phyloP scores from a whole-genome alignment of 1,139 yeast genomes.

The Kodamaea fungicola region DNA sequence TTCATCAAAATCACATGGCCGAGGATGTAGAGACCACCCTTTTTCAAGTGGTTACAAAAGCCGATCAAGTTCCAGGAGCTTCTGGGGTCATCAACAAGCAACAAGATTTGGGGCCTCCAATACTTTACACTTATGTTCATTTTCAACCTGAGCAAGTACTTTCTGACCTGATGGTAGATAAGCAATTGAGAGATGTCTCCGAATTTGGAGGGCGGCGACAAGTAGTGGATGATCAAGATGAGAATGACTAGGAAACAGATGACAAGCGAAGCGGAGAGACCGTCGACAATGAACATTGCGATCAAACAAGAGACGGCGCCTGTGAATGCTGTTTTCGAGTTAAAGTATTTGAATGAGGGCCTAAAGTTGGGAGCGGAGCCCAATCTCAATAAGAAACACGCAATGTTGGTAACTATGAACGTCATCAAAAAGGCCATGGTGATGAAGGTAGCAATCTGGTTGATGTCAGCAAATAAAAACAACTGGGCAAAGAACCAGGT shows the following conservation, averaged over 20 bases:
- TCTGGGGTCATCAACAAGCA: constrained; percentile 86
- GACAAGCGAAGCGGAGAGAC: constrained; percentile 76
- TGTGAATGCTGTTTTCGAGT: constrained; percentile 70
- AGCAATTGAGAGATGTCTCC: constrained; percentile 95
- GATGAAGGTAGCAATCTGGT: constrained; percentile 89
- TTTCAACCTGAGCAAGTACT: constrained; percentile 73
- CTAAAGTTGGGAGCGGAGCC: constrained; percentile 96
- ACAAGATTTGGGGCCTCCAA: constrained; percentile 93
- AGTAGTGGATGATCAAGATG: constrained; percentile 77
- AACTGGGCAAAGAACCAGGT: constrained; percentile 83
- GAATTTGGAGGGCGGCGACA: constrained; percentile 93
- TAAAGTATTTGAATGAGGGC: constrained; percentile 88
- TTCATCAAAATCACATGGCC: constrained; percentile 85
- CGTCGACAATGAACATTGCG: constrained; percentile 95
- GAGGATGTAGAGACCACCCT: constrained; percentile 86
- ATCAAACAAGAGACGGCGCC: constrained; percentile 69
- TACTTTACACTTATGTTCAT: constrained; percentile 89
- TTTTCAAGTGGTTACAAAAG: constrained; percentile 92
- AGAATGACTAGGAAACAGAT: constrained; percentile 62
- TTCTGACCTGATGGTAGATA: constrained; percentile 93
- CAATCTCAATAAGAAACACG: constrained; percentile 80
- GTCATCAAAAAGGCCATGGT: constrained; percentile 98
- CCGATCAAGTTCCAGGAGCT: constrained; percentile 87
- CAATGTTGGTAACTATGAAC: constrained; percentile 86
- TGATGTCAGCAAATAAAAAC: constrained; percentile 83